Evolutionary conservation across 75 land plant genomes (phyloP).

Genomic region (Cryptomeria japonica): DNA sequence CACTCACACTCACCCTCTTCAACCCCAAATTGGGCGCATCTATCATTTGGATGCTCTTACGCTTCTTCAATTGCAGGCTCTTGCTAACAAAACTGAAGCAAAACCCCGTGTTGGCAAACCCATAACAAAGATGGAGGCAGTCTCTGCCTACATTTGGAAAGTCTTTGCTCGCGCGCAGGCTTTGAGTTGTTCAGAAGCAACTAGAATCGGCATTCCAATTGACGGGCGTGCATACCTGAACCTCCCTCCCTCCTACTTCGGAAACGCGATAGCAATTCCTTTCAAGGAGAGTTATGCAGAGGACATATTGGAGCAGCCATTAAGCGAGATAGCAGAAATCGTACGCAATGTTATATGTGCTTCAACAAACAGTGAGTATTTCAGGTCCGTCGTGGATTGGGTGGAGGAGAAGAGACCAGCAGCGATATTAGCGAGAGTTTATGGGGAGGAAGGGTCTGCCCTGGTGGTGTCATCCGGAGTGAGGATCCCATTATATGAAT

Average conservation of each 20-base stretch:
- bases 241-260: not conserved
- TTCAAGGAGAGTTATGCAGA: not conserved
- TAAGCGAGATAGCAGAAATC: not conserved
- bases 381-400: not conserved
- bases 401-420: not conserved
- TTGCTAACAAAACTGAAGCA: not conserved
- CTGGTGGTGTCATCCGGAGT: constrained; percentile 48
- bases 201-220: not conserved
- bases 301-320: not conserved
- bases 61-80: not conserved
- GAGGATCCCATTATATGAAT: constrained; percentile 32
- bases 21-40: not conserved
- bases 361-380: not conserved
- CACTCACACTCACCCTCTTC: not conserved
- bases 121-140: not conserved
- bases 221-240: not conserved
- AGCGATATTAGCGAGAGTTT: not conserved
- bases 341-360: not conserved
- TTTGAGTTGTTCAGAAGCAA: not conserved
- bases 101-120: not conserved
- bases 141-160: not conserved
- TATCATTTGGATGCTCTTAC: not conserved
- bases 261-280: not conserved
- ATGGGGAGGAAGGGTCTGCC: constrained; percentile 8
- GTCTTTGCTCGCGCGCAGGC: not conserved